Conservation (phyloP, 495 filamentous ascomycete species). For the Melanomma pulvis-pyrius region DNA sequence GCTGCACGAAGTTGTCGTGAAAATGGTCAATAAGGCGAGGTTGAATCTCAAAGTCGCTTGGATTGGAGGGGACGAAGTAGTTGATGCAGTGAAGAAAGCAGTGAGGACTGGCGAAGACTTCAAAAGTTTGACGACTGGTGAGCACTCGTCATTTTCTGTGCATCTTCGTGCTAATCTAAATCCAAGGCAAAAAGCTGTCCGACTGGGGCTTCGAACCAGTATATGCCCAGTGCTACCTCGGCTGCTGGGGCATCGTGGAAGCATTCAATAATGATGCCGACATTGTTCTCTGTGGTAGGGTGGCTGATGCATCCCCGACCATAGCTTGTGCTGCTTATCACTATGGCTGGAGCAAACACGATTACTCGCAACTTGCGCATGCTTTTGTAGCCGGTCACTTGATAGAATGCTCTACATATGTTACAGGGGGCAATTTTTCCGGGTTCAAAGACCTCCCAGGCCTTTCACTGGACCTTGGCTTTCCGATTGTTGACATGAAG, state of each 20-base stretch:
- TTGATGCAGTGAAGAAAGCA: too few species aligned
- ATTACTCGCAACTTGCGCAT: conserved; percentile 37
- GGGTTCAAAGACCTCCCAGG: conserved; percentile 8
- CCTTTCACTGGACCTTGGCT: conserved; percentile 1
- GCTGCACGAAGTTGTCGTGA: too few species aligned
- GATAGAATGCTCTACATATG: conserved; percentile 42
- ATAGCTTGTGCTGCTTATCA: conserved; percentile 41
- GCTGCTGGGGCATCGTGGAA: conserved; percentile 15
- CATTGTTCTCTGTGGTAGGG: conserved; percentile 42
- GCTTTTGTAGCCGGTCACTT: conserved; percentile 41
- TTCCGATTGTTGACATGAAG: conserved; percentile 29
- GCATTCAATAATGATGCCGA: conserved; percentile 28
- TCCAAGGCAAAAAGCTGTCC: too few species aligned
- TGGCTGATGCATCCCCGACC: conserved; percentile 40
- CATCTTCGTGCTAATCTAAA: too few species aligned
- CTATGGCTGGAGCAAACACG: conserved; percentile 34
- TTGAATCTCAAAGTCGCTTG: too few species aligned
- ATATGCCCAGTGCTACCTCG: too few species aligned
- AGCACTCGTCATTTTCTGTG: too few species aligned
- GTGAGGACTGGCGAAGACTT: too few species aligned
- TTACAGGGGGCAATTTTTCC: conserved; percentile 28
- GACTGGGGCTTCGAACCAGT: too few species aligned
- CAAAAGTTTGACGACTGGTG: too few species aligned
- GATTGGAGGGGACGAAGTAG: too few species aligned
- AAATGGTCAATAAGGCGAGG: too few species aligned